Evolutionary conservation across 2,329 filamentous ascomycete genomes (phyloP), one percentile per base, ranked within the genome.

Genomic region (Calonectria pauciramosa): DNA sequence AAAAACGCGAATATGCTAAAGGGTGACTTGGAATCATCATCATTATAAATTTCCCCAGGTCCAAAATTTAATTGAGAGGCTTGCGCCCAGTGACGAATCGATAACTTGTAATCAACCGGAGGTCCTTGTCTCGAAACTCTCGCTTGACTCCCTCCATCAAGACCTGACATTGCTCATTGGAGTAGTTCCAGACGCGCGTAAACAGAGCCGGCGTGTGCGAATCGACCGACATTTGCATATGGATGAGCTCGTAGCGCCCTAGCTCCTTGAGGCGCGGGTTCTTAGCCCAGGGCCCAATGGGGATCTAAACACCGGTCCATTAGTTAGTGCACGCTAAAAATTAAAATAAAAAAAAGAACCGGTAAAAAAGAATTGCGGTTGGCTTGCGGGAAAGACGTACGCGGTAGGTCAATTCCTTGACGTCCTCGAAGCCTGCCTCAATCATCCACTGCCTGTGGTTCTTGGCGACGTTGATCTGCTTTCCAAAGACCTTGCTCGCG

Each of bases 61-160:
- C 34, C 38, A 34, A 32, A 34, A 11, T 41, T 30, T 10, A 64
- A 36, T 63, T 23, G 11, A 47, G 44, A 6, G 72, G 78, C n/a
- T 73, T 79, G 1, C 73, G 68, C 0, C 78, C 78, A 0, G 66
- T 77, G n/a, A 80, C 70, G 34, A 80, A 80, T n/a, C 76, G 77
- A 56, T 80, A 80, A 11, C 67, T 77, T 9, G 78, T 79, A 26
- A 79, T 79, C 23, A 80, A 18, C 9, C 78, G 72, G 34, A 80
- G 54, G 2, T 80, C 71, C 28, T 74, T 72, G 34, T 74, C 74
- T 10, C 78, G 69, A n/a, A 80, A 90, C 77, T 89, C 87, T 69
- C 86, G 87, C 75, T 90, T 89, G 14, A 87, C 86, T 14, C 90
- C 89, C 59, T 88, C 84, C 75, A 88, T 86, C 59, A 90, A 77